These are phyloP conservation scores for Panicum hallii DNA, from an alignment of 202 grass and related monocot genomes.

Conservation along the genomic window DNA sequence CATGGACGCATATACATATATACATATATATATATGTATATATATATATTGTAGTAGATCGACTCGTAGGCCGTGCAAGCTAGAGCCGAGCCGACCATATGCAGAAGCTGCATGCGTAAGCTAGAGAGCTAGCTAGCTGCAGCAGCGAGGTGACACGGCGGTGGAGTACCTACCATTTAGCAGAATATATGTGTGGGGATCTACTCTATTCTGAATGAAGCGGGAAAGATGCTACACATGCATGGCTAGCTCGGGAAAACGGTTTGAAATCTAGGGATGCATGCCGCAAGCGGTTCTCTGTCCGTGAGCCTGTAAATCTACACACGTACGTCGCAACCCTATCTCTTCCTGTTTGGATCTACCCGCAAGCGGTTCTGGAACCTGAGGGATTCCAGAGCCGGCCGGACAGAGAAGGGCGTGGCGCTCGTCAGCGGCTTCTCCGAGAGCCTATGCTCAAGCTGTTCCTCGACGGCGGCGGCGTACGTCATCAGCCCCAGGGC, in stretches of 20 bases:
- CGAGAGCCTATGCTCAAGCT: too few species aligned
- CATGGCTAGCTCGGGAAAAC: neutral
- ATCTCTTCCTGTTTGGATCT: too few species aligned
- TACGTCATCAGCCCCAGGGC: too few species aligned
- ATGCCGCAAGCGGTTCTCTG: too few species aligned
- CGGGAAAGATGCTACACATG: neutral
- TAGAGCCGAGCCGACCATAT: neutral
- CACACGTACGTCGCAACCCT: too few species aligned
- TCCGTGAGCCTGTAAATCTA: too few species aligned
- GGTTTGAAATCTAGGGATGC: neutral
- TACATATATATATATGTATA: accelerated
- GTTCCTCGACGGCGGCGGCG: too few species aligned
- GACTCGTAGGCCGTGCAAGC: neutral
- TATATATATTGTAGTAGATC: neutral
- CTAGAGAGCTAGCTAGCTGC: neutral
- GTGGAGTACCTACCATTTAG: neutral
- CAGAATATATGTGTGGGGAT: neutral
- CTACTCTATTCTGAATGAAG: neutral
- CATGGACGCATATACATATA: too few species aligned
- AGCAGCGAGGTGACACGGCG: neutral
- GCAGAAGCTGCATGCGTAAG: neutral
- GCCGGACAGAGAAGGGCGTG: too few species aligned
- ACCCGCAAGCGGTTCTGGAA: too few species aligned
- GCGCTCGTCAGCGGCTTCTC: too few species aligned
- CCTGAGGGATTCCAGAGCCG: too few species aligned